phyloP scores from a whole-genome alignment of 2,329 filamentous ascomycete genomes.

The Ophiostoma novo-ulmi region DNA sequence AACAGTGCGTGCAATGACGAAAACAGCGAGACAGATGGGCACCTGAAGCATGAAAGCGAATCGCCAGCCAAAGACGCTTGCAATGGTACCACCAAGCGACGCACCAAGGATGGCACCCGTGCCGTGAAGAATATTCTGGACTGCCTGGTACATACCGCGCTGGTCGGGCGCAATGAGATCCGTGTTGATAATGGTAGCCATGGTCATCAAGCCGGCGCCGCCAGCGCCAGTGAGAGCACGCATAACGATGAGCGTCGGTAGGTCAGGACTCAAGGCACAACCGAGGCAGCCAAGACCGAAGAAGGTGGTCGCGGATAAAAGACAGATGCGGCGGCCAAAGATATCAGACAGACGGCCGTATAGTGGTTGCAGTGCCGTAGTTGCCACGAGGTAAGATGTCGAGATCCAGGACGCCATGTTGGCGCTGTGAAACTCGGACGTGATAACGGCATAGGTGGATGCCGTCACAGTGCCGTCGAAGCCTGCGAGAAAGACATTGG shows the following conservation, averaged over 20 bases:
- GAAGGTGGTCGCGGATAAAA: slow-evolving; percentile 53
- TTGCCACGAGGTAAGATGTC: slow-evolving; percentile 63
- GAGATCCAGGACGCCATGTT: slow-evolving; percentile 54
- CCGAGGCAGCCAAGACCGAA: slow-evolving; percentile 44
- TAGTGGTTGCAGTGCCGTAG: slow-evolving; percentile 69
- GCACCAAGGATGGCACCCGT: slow-evolving; percentile 63
- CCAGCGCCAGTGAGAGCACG: slow-evolving; percentile 54
- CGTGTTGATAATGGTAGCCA: slow-evolving; percentile 64
- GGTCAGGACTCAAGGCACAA: slow-evolving; percentile 49
- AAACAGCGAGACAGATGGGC: slow-evolving; percentile 52
- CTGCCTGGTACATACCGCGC: slow-evolving; percentile 68
- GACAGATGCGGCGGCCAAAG: slow-evolving; percentile 61
- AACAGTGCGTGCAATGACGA: slow-evolving; percentile 30
- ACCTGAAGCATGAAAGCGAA: slow-evolving; percentile 62
- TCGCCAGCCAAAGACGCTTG: slow-evolving; percentile 62
- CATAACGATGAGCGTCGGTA: slow-evolving; percentile 43
- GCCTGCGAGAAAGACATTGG: slow-evolving; percentile 59
- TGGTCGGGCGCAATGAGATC: slow-evolving; percentile 66
- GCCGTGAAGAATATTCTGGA: slow-evolving; percentile 66
- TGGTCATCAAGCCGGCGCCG: slow-evolving; percentile 66
- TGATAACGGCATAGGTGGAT: slow-evolving; percentile 62
- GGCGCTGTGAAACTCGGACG: slow-evolving; percentile 42
- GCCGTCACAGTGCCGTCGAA: slow-evolving; percentile 72
- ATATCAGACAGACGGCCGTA: slow-evolving; percentile 49
- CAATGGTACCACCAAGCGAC: slow-evolving; percentile 63